phyloP scores from a whole-genome alignment of 441 rosid species.

The Euphorbia schlechtendalii region DNA sequence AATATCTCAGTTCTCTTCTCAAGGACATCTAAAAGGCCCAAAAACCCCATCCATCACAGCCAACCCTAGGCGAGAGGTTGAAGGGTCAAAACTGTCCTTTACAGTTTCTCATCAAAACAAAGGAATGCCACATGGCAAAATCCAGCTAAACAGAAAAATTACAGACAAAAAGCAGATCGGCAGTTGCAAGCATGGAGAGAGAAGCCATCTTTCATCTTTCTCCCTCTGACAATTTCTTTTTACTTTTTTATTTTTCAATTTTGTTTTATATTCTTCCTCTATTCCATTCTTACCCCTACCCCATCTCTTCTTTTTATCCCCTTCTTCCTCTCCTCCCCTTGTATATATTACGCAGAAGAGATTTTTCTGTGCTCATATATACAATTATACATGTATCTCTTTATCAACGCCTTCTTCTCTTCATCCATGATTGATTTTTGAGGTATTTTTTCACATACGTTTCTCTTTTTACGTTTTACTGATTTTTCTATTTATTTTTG shows the following conservation, averaged over 20 bases:
- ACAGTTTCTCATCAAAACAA: no score
- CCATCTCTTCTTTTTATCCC: conserved; percentile 3
- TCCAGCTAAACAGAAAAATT: not conserved
- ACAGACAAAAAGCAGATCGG: conserved; percentile 15
- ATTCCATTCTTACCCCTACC: conserved; percentile 17
- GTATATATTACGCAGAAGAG: conserved; percentile 8
- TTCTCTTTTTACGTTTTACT: not conserved
- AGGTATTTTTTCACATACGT: conserved; percentile 22
- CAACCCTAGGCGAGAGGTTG: not conserved
- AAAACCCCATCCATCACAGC: not conserved
- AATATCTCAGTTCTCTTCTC: not conserved
- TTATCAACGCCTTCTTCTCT: not conserved
- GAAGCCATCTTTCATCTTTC: conserved; percentile 11
- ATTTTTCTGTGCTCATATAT: not conserved
- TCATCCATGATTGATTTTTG: conserved; percentile 23
- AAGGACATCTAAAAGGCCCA: not conserved
- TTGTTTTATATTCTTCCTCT: conserved; percentile 3
- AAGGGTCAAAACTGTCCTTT: conserved; percentile 21
- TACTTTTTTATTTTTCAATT: not conserved
- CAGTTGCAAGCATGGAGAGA: conserved; percentile 15
- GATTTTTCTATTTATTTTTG: conserved; percentile 6
- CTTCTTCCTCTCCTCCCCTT: conserved; percentile 1
- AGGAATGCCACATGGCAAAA: conserved; percentile 8
- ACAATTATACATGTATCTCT: no score
- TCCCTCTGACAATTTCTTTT: conserved; percentile 13